Base-by-base conservation (phyloP, 805 yeast genomes). In the Yamadazyma nakazawae region DNA sequence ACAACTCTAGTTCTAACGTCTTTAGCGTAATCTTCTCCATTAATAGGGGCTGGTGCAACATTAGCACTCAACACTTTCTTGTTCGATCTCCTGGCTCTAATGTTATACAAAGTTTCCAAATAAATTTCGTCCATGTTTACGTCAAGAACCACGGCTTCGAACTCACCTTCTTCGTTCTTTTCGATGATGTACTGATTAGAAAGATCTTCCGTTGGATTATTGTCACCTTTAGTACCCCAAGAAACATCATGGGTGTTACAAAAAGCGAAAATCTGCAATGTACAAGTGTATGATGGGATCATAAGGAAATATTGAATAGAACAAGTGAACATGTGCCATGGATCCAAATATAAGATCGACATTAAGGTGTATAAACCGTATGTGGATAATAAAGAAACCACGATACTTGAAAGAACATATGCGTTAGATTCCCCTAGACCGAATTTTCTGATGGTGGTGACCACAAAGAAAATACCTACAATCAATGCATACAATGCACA, bases 171-270 rank as follows among this genome's bases (percentile, higher is more conserved):
- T 45, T 85, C 94, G 50, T 84, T 84, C 60, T 86, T 84, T 42
- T 80, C 84, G 51, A 88, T 85, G 26, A 87, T 86, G 42, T 96
- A 96, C 38, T 87, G 84, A 40, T 96, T 91, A 32, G 84, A 72
- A 50, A 80, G 85, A 53, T 80, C 80, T 16, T 81, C 78, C 34
- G 65, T 62, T 39, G 81, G 85, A 50, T 79, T 80, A 53, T 84
- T 86, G 50, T 91, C 97, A 55, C 99, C 99, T 63, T 92, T 92
- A 2, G 99, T 92, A 67, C 99, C 99, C 99, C 99, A 92, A 0
- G 97, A 87, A 42, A 94, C 96, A 73, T 92, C 99, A 68, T 92
- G 98, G 2, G 97, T 92, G 64, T 92, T 92, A 72, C 99, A 92
- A 67, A 92, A 90, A 1, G 99, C 97, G 70, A 90, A 92, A 49